These are phyloP conservation scores for Tulasnella sp. DNA, from an alignment of 768 basidiomycete genomes.

Conservation along the genomic window DNA sequence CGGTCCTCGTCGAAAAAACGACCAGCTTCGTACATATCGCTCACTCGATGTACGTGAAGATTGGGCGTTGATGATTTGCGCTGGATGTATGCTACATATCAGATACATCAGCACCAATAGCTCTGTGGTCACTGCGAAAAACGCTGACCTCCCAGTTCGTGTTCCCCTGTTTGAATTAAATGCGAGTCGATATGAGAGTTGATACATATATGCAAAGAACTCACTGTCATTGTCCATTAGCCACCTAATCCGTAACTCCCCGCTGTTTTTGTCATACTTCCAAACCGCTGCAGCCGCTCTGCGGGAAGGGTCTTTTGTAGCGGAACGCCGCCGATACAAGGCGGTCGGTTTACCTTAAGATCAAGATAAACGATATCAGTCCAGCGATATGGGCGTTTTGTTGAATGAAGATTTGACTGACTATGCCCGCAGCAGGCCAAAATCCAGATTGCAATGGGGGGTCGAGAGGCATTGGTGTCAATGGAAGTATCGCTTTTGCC, in stretches of 20 bases:
- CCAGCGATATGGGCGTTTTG: background rate
- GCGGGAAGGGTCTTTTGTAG: background rate
- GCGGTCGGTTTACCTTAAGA: background rate
- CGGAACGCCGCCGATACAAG: background rate
- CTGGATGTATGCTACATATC: background rate
- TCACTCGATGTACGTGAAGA: background rate
- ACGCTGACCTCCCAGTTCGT: background rate
- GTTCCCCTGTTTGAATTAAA: background rate
- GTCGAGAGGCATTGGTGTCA: background rate
- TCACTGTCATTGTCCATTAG: background rate
- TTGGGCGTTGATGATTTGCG: background rate
- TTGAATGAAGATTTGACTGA: background rate
- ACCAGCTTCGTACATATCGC: background rate
- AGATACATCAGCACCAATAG: background rate
- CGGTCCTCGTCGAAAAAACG: background rate
- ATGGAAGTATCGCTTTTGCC: no score
- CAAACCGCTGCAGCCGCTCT: background rate
- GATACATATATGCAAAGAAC: background rate
- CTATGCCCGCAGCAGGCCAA: background rate
- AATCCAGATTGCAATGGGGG: background rate
- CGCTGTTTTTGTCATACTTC: background rate
- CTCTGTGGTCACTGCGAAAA: background rate
- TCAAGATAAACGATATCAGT: background rate
- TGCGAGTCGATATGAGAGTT: background rate
- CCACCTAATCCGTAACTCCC: background rate